A percentile compares a stretch with the other conserved stretches of the same genome.
Conservation (phyloP, 2,329 filamentous ascomycete genomes). For the Phialophora chinensis region DNA sequence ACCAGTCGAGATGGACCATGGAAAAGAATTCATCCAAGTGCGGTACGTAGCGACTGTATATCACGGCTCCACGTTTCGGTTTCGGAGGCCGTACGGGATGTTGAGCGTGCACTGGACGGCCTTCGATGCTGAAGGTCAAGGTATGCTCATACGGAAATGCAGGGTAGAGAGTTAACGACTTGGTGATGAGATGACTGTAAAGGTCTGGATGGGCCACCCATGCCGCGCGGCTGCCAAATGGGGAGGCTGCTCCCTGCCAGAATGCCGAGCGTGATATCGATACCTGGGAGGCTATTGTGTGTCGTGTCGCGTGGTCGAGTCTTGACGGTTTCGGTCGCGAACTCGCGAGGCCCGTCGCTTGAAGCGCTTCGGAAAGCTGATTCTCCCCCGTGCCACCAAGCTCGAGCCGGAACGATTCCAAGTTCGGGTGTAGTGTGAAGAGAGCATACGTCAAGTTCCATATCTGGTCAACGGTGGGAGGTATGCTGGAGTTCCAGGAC, state of each 20-base stretch:
- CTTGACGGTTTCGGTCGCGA: slow-evolving; percentile 23
- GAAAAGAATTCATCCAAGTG: slow-evolving; percentile 78
- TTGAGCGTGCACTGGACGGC: slow-evolving; percentile 61
- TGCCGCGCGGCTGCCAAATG: slow-evolving; percentile 59
- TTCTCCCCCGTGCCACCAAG: too few species aligned
- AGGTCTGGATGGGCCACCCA: too few species aligned
- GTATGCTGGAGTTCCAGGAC: slow-evolving; percentile 42
- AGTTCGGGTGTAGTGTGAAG: too few species aligned
- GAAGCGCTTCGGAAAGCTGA: too few species aligned
- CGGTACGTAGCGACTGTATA: slow-evolving; percentile 80
- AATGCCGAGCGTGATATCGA: slow-evolving; percentile 54
- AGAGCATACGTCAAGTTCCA: slow-evolving; percentile 35
- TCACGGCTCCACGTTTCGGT: slow-evolving; percentile 70
- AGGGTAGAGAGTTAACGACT: slow-evolving; percentile 31
- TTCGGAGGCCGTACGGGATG: slow-evolving; percentile 76
- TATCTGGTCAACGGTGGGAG: slow-evolving; percentile 47
- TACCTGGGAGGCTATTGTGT: slow-evolving; percentile 44
- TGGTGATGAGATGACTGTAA: slow-evolving; percentile 57
- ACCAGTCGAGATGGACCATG: slow-evolving; percentile 74
- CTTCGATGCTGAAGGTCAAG: slow-evolving; percentile 53
- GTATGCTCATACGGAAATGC: slow-evolving; percentile 16
- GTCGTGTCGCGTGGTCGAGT: slow-evolving; percentile 44
- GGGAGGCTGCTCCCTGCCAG: slow-evolving; percentile 73
- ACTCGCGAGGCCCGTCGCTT: too few species aligned
- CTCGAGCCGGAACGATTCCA: too few species aligned